Percentiles rank a stretch among this genome's conserved stretches.
These are phyloP conservation scores for Zymoseptoria pseudotritici DNA, from an alignment of 2,329 filamentous ascomycete species.

Conservation along the genomic window DNA sequence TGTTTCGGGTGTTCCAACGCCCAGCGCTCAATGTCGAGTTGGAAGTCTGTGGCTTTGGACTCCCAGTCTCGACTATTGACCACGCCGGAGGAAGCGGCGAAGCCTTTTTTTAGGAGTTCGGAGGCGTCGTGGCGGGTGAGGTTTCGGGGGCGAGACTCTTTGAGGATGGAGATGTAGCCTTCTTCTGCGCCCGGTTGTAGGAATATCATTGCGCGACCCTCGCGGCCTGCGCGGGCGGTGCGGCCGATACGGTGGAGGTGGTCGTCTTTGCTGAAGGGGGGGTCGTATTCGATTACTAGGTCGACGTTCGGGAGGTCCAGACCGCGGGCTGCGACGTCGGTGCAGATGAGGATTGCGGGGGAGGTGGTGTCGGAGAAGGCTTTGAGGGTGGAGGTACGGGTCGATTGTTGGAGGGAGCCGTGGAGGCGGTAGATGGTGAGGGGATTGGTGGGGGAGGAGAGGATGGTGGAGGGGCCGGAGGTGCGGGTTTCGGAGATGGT, in stretches of 20 bases:
- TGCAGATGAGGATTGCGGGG: conserved; percentile 80
- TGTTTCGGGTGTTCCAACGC: conserved; percentile 56
- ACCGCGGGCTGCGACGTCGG: conserved; percentile 90
- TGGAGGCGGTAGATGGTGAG: conserved; percentile 83
- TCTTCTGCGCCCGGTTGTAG: conserved; percentile 87
- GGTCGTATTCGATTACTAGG: conserved; percentile 91
- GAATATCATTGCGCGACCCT: conserved; percentile 82
- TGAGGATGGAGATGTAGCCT: conserved; percentile 72
- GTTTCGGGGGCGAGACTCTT: conserved; percentile 58
- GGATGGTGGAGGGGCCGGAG: conserved; percentile 34
- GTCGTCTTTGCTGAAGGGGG: conserved; percentile 85
- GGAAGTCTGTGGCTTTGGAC: conserved; percentile 58
- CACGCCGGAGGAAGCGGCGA: conserved; percentile 35
- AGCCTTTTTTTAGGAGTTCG: conserved; percentile 60
- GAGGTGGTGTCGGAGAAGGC: conserved; percentile 68
- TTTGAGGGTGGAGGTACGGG: conserved; percentile 77
- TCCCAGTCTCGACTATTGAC: conserved; percentile 49
- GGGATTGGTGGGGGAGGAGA: conserved; percentile 58
- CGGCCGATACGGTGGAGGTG: conserved; percentile 92
- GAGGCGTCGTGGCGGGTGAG: conserved; percentile 52
- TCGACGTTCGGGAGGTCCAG: conserved; percentile 94
- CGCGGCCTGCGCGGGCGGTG: conserved; percentile 83
- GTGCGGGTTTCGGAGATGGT: conserved; percentile 42
- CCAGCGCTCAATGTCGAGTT: conserved; percentile 61
- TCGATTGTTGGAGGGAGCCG: conserved; percentile 79